Evolutionary conservation across 1,139 yeast species (phyloP), one percentile per base, ranked within the genome.

Genomic region (Geotrichum siamense): DNA sequence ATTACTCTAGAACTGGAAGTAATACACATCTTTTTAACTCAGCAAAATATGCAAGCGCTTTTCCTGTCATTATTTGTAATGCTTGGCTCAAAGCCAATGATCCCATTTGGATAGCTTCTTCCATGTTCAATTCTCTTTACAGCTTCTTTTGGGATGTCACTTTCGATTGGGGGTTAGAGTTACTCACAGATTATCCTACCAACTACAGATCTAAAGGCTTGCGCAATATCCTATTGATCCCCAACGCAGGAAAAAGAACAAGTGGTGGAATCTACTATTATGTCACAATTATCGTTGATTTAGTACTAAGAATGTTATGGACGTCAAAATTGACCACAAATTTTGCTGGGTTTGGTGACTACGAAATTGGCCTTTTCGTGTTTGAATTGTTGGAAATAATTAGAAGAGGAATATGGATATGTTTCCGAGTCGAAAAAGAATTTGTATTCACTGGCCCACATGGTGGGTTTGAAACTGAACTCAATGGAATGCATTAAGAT

Each of bases 391-490:
- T 87, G 44, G 98, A 91, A 60, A 70, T 91, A 9, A 54, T 79
- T 9, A 72, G 98, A 63, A 72, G 98, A 55, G 85, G 91, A 78
- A 64, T 86, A 48, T 91, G 98, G 98, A 76, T 89, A 42, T 76
- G 85, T 54, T 68, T 89, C 57, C 81, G 93, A 59, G 67, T 87
- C 26, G 96, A 89, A 55, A 75, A 83, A 31, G 96, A 89, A 60
- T 80, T 25, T 35, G 26, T 20, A 21, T 17, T 23, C 33, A 25
- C 30, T 10, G 39, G 37, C 16, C 31, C 8, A n/a, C 5, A 10
- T 6, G 31, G 15, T 4, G 16, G 19, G 8, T 10, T 30, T 30
- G 34, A 17, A 6, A 30, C 34, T 4, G 34, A 30, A 17, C 8
- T 30, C 10, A 30, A n/a, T n/a, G n/a, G n/a, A n/a, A n/a, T n/a